Evolutionary conservation across 1,139 yeast species (phyloP), one percentile per base, ranked within the genome.

Genomic region (Yamadazyma atmosphaerica): DNA sequence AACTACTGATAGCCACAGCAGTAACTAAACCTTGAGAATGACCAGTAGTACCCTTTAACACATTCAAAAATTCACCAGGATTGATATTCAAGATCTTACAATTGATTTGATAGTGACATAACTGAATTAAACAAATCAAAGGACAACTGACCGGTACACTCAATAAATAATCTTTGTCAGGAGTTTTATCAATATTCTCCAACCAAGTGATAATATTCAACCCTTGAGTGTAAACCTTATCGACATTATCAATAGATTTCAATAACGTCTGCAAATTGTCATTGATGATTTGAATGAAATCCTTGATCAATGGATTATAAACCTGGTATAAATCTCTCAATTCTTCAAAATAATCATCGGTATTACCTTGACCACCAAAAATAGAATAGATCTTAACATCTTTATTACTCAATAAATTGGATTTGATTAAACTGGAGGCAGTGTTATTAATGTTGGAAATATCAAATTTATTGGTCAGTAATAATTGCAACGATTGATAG

Each of bases 311-410:
- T 22, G 86, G 87, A 50, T 82, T 75, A 71, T 94, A 92, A 45
- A 82, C 74, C 47, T 78, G 72, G 71, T 86, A 83, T 44, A 89
- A 65, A 51, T 89, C 95, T 63, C 96, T 82, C 59, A 92, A 80
- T 72, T 94, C 99, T 60, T 90, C 97, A 58, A 92, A 92, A 72
- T 89, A 92, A 61, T 92, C 98, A 59, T 94, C 98, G 37, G 95
- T 83, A 69, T 88, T 90, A 68, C 99, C 99, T 73, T 92, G 99
- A 56, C 99, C 99, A 62, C 99, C 98, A 56, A 92, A 92, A 49
- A 92, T 82, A 46, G 97, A 96, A 45, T 77, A 81, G 42, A 89
- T 65, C 45, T 74, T 68, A 38, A 94, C 89, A 26, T 71, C 66
- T 25, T 54, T 40, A 35, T 72, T 34, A 41, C 58, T 58, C 55